Conservation (phyloP, 148 eudicot genomes). For the Amaranthus palmeri region DNA sequence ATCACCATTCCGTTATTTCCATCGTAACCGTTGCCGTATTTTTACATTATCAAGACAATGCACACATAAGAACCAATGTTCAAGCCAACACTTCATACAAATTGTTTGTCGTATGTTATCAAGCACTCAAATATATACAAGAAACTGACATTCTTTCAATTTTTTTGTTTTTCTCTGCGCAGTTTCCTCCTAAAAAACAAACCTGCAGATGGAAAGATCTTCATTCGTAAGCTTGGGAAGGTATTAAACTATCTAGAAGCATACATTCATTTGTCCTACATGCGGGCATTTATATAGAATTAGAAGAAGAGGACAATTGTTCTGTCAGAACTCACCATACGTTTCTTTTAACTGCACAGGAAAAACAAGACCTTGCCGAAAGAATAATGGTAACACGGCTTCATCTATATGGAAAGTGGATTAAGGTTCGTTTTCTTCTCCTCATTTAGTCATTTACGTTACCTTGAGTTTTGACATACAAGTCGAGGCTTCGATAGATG, state of each 20-base stretch:
- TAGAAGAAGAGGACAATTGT: background rate
- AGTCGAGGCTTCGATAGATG: no score
- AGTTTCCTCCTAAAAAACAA: conserved; percentile 69
- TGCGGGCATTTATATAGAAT: background rate
- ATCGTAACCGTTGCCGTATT: no score
- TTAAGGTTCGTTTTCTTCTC: conserved; percentile 48
- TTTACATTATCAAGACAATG: no score
- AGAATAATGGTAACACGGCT: conserved; percentile 94
- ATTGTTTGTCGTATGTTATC: background rate
- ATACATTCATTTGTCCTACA: background rate
- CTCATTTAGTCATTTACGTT: background rate
- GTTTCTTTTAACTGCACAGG: conserved; percentile 35
- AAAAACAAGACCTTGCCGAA: conserved; percentile 83
- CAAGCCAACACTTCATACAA: no score
- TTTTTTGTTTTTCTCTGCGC: conserved; percentile 16
- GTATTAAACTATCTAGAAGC: conserved; percentile 22
- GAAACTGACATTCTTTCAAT: background rate
- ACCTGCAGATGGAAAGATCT: conserved; percentile 69
- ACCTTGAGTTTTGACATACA: background rate
- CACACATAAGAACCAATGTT: no score
- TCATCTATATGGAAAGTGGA: conserved; percentile 88
- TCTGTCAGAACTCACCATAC: background rate
- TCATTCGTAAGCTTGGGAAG: conserved; percentile 75
- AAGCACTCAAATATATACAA: background rate
- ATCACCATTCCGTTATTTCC: no score